Evolutionary conservation across 139 green algal species (phyloP), one percentile per base, ranked within the genome.

Genomic region (Coelastrella sp.): DNA sequence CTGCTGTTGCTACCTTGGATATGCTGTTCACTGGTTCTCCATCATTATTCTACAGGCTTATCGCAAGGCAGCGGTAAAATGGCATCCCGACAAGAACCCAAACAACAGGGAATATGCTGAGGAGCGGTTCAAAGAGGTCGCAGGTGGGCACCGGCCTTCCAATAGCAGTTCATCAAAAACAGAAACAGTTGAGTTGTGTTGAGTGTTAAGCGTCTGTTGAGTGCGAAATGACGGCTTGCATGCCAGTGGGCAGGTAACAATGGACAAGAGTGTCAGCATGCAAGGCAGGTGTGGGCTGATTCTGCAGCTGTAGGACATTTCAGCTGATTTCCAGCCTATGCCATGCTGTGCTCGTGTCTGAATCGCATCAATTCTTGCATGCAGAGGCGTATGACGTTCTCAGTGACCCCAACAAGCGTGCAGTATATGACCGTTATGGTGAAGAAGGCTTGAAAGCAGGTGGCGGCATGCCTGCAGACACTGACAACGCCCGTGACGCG

Each of bases 341-440:
- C 64, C 32, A 47, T 47, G 32, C 32, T 47, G 32, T 47, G 32
- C 32, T 47, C 32, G 32, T 47, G 32, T 47, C 32, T 83, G 32
- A 32, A 10, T 16, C 10, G 75, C 23, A n/a, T 54, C 78, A 20
- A 11, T 71, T 3, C 22, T 16, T 71, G 57, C 11, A 57, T 64
- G 64, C 68, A 8, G 97, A 98, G 83, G 97, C 97, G 0, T 99
- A 98, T 58, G 96, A 98, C 73, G 95, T 98, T 20, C 91, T 98
- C 65, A 95, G 94, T 7, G 97, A 98, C 83, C 89, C 95, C 8
- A 77, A 98, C 13, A 99, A 99, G 92, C 90, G 94, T 0, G 91
- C 96, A 82, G 79, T 98, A 0, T 98, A 98, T 84, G 97, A 98
- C 86, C 76, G 85, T 22, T 97, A 94, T 93, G 97, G 97, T 0